A percentile compares a stretch with the other conserved stretches of the same genome.
Evolutionary conservation across 2,329 filamentous ascomycete species (phyloP).

Genomic region (Helminthosporium solani): DNA sequence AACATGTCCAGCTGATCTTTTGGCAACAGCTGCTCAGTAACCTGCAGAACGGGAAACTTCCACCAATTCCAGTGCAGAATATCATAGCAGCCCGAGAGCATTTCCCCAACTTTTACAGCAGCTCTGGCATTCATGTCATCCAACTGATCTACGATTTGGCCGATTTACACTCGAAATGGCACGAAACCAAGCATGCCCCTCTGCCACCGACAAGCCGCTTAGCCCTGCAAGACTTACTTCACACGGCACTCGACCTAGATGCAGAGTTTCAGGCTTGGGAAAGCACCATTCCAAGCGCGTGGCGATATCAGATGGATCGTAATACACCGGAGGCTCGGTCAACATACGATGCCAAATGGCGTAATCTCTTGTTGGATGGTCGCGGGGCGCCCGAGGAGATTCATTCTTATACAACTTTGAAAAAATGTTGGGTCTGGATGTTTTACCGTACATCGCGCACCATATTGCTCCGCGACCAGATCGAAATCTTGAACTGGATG

Average conservation of each 20-base stretch:
- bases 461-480: constrained; percentile 28
- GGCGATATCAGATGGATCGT: constrained; percentile 20
- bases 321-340: constrained; percentile 25
- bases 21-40: constrained; percentile 26
- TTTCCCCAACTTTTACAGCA: constrained; percentile 22
- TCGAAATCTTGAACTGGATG: constrained; percentile 37
- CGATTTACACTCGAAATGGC: constrained; percentile 29
- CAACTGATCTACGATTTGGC: constrained; percentile 27
- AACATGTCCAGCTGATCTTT: constrained; percentile 12
- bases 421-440: constrained; percentile 28
- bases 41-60: constrained; percentile 25
- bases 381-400: constrained; percentile 30
- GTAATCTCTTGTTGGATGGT: constrained; percentile 21
- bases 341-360: constrained; percentile 24
- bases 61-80: constrained; percentile 23
- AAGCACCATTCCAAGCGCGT: constrained; percentile 14
- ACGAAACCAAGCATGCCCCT: constrained; percentile 22
- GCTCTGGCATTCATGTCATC: constrained; percentile 22
- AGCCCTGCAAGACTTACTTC: constrained; percentile 23
- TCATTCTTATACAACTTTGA: constrained; percentile 24
- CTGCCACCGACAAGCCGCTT: constrained; percentile 18
- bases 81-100: constrained; percentile 12
- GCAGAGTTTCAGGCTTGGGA: constrained; percentile 31
- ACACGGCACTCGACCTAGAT: constrained; percentile 26
- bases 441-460: constrained; percentile 33